Evolutionary conservation across 1,284 basidiomycete species (phyloP), one percentile per base, ranked within the genome.

Genomic region (Moesziomyces sp.): DNA sequence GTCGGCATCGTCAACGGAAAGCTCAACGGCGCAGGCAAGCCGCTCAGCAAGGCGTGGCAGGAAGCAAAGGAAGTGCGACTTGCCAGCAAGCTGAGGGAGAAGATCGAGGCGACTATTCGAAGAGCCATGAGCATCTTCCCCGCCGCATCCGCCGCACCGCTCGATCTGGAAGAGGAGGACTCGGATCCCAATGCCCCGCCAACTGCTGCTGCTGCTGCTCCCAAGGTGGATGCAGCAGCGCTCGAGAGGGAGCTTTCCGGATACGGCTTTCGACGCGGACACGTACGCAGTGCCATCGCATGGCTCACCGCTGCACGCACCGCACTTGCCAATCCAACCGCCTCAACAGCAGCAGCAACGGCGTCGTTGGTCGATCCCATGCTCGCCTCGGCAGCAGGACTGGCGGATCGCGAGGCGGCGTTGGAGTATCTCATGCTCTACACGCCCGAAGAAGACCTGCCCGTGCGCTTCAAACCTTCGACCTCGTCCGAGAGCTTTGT

Each of bases 41-140:
- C 69, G 16, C 78, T 85, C 5, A 82, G 85, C n/a, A 86, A 86
- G 24, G 88, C 88, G 58, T 93, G 91, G 86, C 86, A 88, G 48
- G 87, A 89, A 52, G 89, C 88, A 5, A 91, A 91, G 0, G 94
- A 97, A 83, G 93, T 95, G 19, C 90, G 89, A 81, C 94, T 97
- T 92, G 90, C 92, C 1, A 87, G 87, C 21, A 85, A 85, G 13
- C 86, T 97, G 58, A 88, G 94, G 42, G 93, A 94, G 69, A 85
- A 90, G 58, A 92, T 95, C 7, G 94, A 97, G 84, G 88, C 88
- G 23, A 89, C 90, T 0, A 89, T 96, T n/a, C 91, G 91, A 82
- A 88, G 90, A 88, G 92, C 90, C n/a, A 70, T 86, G 45, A 61
- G 58, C 46, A 66, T 73, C 42, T 73, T 79, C 23, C 77, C 71